Evolutionary conservation across 2,329 filamentous ascomycete genomes (phyloP), one percentile per base, ranked within the genome.

Genomic region (Xylaria sp.): DNA sequence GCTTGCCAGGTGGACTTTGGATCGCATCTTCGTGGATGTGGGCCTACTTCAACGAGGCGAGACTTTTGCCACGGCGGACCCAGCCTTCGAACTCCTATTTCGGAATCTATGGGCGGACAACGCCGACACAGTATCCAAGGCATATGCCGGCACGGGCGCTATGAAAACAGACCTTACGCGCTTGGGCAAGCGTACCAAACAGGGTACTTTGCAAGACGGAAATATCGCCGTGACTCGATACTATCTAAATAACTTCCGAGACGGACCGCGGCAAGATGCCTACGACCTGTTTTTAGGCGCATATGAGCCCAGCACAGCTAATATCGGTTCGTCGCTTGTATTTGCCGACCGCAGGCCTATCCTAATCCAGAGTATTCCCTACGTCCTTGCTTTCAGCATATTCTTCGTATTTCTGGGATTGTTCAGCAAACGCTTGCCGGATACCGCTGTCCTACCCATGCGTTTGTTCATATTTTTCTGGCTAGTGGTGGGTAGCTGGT

Each of bases 41-140:
- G 94, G 94, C 39, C 82, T 97, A 58, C 87, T 98, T 73, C 81
- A 87, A 59, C 87, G 88, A 29, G 94, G 94, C 62, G 88, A 95
- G 74, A 89, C 86, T 25, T 94, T 96, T 73, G 89, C 90, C 47
- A 83, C 86, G 65, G 92, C 94, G 73, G 93, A 97, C 75, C 82
- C 86, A 13, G 87, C 86, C 0, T 99, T 99, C 77, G 94, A 97
- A 79, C 85, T 91, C 73, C 83, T 98, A 65, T 99, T 98, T 87
- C 93, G 96, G 72, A 98, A 98, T 79, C 85, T 98, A 17, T 99
- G 96, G 96, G 96, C 96, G 33, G 96, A 99, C 81, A 99, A 99
- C 75, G 96, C 96, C 63, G 96, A 99, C 78, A 91, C 96, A 27
- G 94, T 99, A 38, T 97, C 94, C 20, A 91, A 89, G 72, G 90